These are phyloP conservation scores for Cutaneotrichosporon arboriforme DNA, from an alignment of 1,284 basidiomycete species.

Conservation along the genomic window DNA sequence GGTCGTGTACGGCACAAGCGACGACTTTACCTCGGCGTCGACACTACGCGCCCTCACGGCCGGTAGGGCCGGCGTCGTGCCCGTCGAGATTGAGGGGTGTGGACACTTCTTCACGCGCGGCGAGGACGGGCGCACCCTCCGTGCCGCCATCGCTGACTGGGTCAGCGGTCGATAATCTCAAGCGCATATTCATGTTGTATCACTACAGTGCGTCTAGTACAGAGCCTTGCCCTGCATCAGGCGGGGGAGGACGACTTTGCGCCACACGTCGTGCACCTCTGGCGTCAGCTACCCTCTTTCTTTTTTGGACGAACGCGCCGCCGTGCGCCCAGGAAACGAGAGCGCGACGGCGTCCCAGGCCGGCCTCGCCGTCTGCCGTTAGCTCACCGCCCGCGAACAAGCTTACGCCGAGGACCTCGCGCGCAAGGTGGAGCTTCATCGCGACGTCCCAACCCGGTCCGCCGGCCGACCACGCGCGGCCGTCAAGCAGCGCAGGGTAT, in stretches of 20 bases:
- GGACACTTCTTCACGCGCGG: slow-evolving; percentile 35
- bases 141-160: slow-evolving; percentile 23
- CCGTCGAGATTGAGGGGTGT: slow-evolving; percentile 29
- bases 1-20: slow-evolving; percentile 30
- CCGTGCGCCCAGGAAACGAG: slow-evolving; percentile 15
- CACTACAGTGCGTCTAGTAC: not conserved
- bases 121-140: slow-evolving; percentile 19
- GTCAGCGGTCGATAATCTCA: slow-evolving; percentile 1
- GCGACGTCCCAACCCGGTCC: slow-evolving; percentile 13
- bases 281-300: slow-evolving; percentile 3
- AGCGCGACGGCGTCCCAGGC: slow-evolving; percentile 18
- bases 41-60: slow-evolving; percentile 19
- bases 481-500: slow-evolving; percentile 16
- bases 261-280: slow-evolving; percentile 38
- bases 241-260: slow-evolving; percentile 30
- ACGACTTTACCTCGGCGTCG: slow-evolving; percentile 32
- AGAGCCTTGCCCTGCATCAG: slow-evolving; percentile 23
- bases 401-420: slow-evolving; percentile 20
- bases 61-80: slow-evolving; percentile 4
- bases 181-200: not conserved
- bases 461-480: slow-evolving; percentile 22
- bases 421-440: slow-evolving; percentile 19
- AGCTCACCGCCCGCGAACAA: not conserved
- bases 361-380: slow-evolving; percentile 19
- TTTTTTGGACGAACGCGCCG: slow-evolving; percentile 22